Evolutionary conservation across 148 eudicot species (phyloP).

Genomic region (Rhododendron henanense): DNA sequence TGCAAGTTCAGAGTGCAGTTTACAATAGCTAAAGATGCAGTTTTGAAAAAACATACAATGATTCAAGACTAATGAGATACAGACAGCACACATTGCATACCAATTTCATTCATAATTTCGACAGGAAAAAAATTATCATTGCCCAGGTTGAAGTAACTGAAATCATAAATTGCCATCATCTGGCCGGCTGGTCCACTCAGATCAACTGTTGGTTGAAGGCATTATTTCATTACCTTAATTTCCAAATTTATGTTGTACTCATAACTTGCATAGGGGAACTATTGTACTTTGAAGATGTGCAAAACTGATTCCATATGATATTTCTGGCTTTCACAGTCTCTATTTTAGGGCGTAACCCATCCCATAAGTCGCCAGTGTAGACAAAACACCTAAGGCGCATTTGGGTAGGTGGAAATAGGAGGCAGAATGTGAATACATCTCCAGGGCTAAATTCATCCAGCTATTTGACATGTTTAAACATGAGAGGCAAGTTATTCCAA

Average conservation of each 20-base stretch:
- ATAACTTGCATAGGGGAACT: not conserved
- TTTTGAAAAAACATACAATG: not conserved
- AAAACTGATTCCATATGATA: not conserved
- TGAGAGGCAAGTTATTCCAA: not conserved
- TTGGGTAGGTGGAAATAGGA: not conserved
- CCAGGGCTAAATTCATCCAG: not conserved
- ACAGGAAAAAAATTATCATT: not conserved
- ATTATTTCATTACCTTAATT: not conserved
- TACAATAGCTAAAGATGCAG: not conserved
- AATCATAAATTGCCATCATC: not conserved
- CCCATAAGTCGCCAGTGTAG: not conserved
- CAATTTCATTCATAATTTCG: not conserved
- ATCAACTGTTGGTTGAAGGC: not conserved
- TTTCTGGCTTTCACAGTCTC: not conserved
- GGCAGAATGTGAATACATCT: not conserved
- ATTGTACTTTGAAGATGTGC: not conserved
- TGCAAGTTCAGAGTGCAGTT: constrained; percentile 29
- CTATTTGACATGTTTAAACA: not conserved
- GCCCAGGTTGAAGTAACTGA: not conserved
- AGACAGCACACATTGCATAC: not conserved
- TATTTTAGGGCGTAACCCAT: not conserved
- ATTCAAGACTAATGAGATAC: not conserved
- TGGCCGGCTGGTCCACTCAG: not conserved
- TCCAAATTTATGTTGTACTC: not conserved
- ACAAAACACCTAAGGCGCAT: not conserved